Percentiles rank a stretch among this genome's conserved stretches.
These are phyloP conservation scores for Globisporangium nodosum DNA, from an alignment of 352 stramenopile genomes.

Conservation along the genomic window DNA sequence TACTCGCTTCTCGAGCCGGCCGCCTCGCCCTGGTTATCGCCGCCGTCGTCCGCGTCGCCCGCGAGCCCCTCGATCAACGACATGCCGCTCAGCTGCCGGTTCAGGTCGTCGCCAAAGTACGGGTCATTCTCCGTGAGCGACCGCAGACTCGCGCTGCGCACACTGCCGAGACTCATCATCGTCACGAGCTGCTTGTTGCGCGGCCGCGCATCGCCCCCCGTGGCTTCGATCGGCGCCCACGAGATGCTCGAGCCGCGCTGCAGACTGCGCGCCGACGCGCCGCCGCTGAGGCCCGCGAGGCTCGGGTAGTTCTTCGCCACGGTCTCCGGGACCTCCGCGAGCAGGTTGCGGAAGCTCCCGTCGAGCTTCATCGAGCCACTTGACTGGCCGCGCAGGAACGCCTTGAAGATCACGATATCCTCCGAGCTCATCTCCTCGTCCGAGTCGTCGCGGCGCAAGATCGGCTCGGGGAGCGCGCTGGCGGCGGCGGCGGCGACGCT, in stretches of 20 bases:
- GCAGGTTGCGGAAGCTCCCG: conserved; percentile 19
- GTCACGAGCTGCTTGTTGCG: conserved; percentile 20
- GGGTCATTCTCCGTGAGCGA: conserved; percentile 46
- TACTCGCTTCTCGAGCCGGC: conserved; percentile 3
- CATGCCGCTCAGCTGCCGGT: conserved; percentile 42
- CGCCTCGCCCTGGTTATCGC: conserved; percentile 1
- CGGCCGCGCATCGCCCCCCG: not conserved
- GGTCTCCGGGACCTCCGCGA: conserved; percentile 17
- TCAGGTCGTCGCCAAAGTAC: conserved; percentile 48
- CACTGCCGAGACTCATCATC: conserved; percentile 57
- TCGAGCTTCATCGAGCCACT: conserved; percentile 33
- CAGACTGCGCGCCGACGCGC: conserved; percentile 5
- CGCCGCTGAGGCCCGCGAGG: conserved; percentile 5
- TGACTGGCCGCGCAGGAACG: conserved; percentile 48
- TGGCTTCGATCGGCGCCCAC: conserved; percentile 16
- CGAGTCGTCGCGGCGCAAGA: conserved; percentile 27
- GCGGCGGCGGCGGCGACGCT: not conserved
- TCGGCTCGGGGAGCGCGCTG: conserved; percentile 28
- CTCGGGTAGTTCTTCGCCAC: conserved; percentile 9
- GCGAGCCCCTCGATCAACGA: conserved; percentile 22
- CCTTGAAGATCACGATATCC: conserved; percentile 57
- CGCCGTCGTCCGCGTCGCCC: conserved; percentile 9
- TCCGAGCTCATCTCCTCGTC: conserved; percentile 54
- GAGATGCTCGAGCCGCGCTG: conserved; percentile 13
- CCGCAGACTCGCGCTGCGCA: conserved; percentile 43